Evolutionary conservation across 805 yeast species (phyloP).

Genomic region (Myxozyma melibiosi): DNA sequence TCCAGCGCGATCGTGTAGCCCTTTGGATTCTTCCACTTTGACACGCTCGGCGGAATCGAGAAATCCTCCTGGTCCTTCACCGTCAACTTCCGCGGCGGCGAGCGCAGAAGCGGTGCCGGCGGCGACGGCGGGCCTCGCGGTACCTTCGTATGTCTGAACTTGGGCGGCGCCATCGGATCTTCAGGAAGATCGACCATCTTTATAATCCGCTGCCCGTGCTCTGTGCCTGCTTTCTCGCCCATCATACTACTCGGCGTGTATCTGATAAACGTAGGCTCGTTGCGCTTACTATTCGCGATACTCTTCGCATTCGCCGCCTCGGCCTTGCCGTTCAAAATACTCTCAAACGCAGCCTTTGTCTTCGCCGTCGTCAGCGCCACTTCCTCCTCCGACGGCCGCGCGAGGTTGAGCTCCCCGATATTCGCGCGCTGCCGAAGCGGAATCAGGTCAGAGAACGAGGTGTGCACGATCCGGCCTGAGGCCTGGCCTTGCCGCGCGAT

Average conservation of each 20-base stretch:
- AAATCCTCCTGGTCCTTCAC: slow-evolving; percentile 76
- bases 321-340: slow-evolving; percentile 46
- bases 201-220: slow-evolving; percentile 50
- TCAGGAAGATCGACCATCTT: slow-evolving; percentile 66
- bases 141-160: slow-evolving; percentile 69
- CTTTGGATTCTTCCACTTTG: slow-evolving; percentile 94
- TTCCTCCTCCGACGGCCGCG: slow-evolving; percentile 52
- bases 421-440: slow-evolving; percentile 57
- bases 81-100: slow-evolving; percentile 57
- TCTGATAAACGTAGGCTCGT: slow-evolving; percentile 49
- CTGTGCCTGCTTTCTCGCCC: slow-evolving; percentile 37
- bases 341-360: slow-evolving; percentile 60
- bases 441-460: slow-evolving; percentile 58
- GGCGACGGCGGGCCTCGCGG: slow-evolving; percentile 70
- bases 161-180: slow-evolving; percentile 88
- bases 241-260: slow-evolving; percentile 49
- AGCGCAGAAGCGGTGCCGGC: slow-evolving; percentile 59
- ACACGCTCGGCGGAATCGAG: slow-evolving; percentile 87
- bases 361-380: slow-evolving; percentile 52
- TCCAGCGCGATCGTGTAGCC: slow-evolving; percentile 84
- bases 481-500: slow-evolving; percentile 43
- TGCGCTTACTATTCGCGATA: slow-evolving; percentile 35
- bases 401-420: slow-evolving; percentile 46
- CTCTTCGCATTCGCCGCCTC: slow-evolving; percentile 46
- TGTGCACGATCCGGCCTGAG: slow-evolving; percentile 44